A percentile compares a stretch with the other conserved stretches of the same genome.
Evolutionary conservation across 1,284 basidiomycete species (phyloP).

Genomic region (Vanrija sp.): DNA sequence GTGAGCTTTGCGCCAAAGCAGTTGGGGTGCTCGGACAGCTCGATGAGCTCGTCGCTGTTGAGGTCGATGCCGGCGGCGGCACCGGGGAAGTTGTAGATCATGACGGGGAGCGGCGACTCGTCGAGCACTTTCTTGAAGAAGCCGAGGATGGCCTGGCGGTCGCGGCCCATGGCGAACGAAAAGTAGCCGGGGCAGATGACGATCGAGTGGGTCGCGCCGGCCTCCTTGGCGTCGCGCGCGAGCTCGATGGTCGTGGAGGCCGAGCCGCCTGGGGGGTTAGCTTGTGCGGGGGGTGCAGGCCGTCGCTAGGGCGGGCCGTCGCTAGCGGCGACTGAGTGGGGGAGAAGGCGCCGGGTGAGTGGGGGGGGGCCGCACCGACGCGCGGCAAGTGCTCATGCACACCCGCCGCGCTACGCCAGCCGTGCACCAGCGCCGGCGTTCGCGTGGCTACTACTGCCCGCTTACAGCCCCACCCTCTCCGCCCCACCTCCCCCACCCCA

Average conservation of each 20-base stretch:
- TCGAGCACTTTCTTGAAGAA: slow-evolving; percentile 65
- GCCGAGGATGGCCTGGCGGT: slow-evolving; percentile 49
- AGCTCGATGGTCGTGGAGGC: slow-evolving; percentile 77
- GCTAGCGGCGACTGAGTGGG: neutral
- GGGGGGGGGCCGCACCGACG: no score
- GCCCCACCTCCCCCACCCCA: no score
- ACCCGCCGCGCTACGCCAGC: no score
- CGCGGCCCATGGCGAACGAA: slow-evolving; percentile 50
- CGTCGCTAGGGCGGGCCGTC: neutral
- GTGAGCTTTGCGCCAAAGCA: slow-evolving; percentile 86
- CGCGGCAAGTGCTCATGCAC: no score
- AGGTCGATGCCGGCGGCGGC: slow-evolving; percentile 77
- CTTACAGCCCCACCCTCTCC: no score
- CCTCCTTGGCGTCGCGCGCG: slow-evolving; percentile 69
- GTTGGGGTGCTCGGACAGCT: slow-evolving; percentile 73
- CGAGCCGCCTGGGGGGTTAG: slow-evolving; percentile 49
- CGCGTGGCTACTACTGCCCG: no score
- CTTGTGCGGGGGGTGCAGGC: neutral
- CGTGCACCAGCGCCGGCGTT: no score
- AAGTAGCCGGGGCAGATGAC: slow-evolving; percentile 51
- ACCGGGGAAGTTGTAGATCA: slow-evolving; percentile 87
- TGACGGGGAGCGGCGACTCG: slow-evolving; percentile 72
- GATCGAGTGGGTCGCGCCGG: slow-evolving; percentile 67
- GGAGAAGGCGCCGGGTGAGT: neutral
- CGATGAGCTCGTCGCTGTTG: slow-evolving; percentile 71